Conservation (phyloP, 2,329 filamentous ascomycete species). For the Xylariaceae sp. region DNA sequence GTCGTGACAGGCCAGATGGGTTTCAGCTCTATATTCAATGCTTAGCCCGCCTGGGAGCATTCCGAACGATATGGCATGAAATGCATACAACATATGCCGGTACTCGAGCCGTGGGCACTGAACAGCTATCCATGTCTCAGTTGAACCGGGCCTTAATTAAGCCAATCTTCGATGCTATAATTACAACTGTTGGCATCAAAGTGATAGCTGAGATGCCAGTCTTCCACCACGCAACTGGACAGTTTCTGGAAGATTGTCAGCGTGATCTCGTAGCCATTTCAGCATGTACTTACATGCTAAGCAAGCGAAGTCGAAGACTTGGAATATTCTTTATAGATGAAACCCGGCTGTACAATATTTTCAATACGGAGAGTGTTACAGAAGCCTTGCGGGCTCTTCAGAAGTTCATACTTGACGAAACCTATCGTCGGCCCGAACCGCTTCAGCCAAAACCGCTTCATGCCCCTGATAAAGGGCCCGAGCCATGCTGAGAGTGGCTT, state of each 20-base stretch:
- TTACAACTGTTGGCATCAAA: slow-evolving; percentile 4
- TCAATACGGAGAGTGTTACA: too few species aligned
- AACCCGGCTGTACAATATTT: background rate
- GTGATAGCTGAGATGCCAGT: slow-evolving; percentile 4
- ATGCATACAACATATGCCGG: slow-evolving; percentile 4
- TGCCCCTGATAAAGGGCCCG: too few species aligned
- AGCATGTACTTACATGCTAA: slow-evolving; percentile 13
- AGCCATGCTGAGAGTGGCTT: too few species aligned
- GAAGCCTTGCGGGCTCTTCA: too few species aligned
- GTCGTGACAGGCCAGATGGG: background rate
- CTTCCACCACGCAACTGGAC: slow-evolving; percentile 10
- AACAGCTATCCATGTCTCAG: background rate
- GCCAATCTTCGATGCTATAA: slow-evolving; percentile 2
- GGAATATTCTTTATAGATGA: too few species aligned
- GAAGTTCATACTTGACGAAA: too few species aligned
- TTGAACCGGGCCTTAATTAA: background rate
- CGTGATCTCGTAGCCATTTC: slow-evolving; percentile 25
- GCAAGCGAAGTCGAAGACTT: background rate
- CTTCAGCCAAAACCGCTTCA: too few species aligned
- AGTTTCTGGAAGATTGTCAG: slow-evolving; percentile 19
- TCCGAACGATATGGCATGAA: slow-evolving; percentile 30
- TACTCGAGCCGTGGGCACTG: background rate
- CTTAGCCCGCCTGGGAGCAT: slow-evolving; percentile 28
- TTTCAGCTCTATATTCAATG: slow-evolving; percentile 19
- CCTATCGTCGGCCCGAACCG: too few species aligned